Evolutionary conservation across 2,329 filamentous ascomycete species (phyloP), one percentile per base, ranked within the genome.

Genomic region (Plenodomus lindquistii): DNA sequence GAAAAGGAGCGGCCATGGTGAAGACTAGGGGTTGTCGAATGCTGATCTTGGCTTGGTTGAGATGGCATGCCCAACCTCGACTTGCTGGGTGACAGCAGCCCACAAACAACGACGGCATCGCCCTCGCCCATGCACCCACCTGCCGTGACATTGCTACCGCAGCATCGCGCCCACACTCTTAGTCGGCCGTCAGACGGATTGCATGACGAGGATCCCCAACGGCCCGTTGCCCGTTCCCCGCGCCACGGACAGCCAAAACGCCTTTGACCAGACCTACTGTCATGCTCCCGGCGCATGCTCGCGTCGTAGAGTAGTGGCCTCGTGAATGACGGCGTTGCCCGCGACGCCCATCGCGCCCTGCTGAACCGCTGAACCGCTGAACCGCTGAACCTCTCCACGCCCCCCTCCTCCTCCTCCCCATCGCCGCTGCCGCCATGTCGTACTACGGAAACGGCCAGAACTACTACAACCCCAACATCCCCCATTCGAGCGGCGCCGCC

Each of bases 401-500:
- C 19, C 48, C 42, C 46, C 45, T 46, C n/a, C n/a, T n/a, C n/a
- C n/a, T n/a, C n/a, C n/a, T n/a, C n/a, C n/a, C n/a, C n/a, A n/a
- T n/a, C n/a, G n/a, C n/a, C n/a, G n/a, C n/a, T n/a, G 46, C 42
- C 63, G 60, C 52, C 65, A 84, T 84, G 82, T 78, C 81, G 56
- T 79, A 82, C 67, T 80, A 84, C 66, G 78, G 77, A 50, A 79
- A 81, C 67, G 78, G 80, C 52, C 72, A 79, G 55, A 79, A 77
- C 60, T 75, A 79, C 75, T 79, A 72, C 69, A 75, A 63, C 54
- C 66, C 62, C 71, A 75, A 55, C 52, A 71, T 62, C 55, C 66
- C 73, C 36, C 76, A 74, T 48, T 70, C 73, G 48, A 72, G 65
- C 44, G 70, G 73, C 41, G 69, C 70, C 49, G 63, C 73, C 37